phyloP scores from a whole-genome alignment of 177 flowering plant species.

The Vitis hybrid region DNA sequence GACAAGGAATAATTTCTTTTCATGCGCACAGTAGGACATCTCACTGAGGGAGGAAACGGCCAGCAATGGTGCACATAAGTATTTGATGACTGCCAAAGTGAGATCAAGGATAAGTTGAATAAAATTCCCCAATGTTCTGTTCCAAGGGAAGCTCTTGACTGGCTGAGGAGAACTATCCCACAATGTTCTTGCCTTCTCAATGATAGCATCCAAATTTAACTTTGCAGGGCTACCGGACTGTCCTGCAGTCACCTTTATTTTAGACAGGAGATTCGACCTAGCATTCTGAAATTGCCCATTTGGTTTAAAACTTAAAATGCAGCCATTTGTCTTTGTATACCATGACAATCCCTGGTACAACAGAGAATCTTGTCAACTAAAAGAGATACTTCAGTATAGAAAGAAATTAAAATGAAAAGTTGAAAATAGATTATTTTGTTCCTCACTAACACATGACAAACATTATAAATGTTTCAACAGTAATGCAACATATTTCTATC shows the following conservation, averaged over 20 bases:
- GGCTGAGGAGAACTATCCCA: conserved; percentile 78
- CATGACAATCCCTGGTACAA: conserved; percentile 25
- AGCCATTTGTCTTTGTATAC: background rate
- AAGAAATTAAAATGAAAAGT: background rate
- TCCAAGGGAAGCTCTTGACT: conserved; percentile 85
- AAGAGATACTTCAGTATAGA: background rate
- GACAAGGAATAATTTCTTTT: conserved; percentile 60
- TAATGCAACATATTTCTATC: too few species aligned
- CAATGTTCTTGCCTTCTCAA: conserved; percentile 35
- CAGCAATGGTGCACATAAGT: conserved; percentile 60
- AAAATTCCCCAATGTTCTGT: conserved; percentile 47
- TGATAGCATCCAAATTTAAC: conserved; percentile 31
- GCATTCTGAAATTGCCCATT: conserved; percentile 19
- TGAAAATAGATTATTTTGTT: too few species aligned
- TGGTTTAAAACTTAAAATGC: conserved; percentile 17
- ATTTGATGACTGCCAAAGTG: conserved; percentile 50
- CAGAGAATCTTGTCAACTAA: background rate
- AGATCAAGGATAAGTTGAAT: conserved; percentile 61
- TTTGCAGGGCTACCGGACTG: conserved; percentile 51
- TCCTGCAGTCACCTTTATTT: conserved; percentile 51
- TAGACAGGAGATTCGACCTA: conserved; percentile 22
- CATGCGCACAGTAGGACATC: conserved; percentile 89
- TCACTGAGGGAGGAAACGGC: conserved; percentile 75
- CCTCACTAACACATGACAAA: too few species aligned
- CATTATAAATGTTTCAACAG: too few species aligned